A percentile compares a stretch with the other conserved stretches of the same genome.
Evolutionary conservation across 2,329 filamentous ascomycete genomes (phyloP).

Genomic region (Trichoderma atrobrunneum): DNA sequence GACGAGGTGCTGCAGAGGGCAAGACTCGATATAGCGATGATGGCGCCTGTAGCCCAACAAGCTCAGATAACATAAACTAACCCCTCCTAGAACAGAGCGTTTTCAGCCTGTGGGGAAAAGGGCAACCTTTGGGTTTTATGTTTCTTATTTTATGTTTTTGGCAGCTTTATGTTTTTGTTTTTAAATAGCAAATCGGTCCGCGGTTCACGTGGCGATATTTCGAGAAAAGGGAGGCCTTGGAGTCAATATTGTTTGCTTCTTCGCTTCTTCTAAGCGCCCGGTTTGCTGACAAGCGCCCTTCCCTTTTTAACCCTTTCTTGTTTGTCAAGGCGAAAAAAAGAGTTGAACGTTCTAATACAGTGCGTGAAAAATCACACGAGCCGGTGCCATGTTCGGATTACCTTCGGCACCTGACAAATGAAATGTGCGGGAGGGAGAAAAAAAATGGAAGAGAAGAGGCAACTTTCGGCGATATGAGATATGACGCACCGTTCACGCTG

Average conservation of each 20-base stretch:
- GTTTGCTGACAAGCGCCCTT: background rate
- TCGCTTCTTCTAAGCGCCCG: background rate
- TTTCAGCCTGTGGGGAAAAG: background rate
- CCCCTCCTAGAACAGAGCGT: background rate
- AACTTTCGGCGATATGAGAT: background rate
- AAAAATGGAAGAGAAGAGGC: background rate
- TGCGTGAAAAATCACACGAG: background rate
- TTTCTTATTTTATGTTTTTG: background rate
- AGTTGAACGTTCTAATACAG: background rate
- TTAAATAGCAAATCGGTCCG: background rate
- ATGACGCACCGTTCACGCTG: background rate
- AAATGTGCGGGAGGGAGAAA: background rate
- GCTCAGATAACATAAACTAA: background rate
- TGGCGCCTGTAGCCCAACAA: background rate
- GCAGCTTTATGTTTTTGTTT: background rate
- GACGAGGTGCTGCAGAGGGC: background rate
- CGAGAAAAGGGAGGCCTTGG: background rate
- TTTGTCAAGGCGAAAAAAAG: background rate
- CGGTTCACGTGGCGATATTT: background rate
- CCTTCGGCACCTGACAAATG: background rate
- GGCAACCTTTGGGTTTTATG: background rate
- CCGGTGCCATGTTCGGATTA: background rate
- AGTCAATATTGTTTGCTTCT: background rate
- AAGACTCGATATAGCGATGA: background rate
- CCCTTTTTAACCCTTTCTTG: background rate